phyloP scores from a whole-genome alignment of 2,329 filamentous ascomycete genomes.

The Rugonectria rugulosa region DNA sequence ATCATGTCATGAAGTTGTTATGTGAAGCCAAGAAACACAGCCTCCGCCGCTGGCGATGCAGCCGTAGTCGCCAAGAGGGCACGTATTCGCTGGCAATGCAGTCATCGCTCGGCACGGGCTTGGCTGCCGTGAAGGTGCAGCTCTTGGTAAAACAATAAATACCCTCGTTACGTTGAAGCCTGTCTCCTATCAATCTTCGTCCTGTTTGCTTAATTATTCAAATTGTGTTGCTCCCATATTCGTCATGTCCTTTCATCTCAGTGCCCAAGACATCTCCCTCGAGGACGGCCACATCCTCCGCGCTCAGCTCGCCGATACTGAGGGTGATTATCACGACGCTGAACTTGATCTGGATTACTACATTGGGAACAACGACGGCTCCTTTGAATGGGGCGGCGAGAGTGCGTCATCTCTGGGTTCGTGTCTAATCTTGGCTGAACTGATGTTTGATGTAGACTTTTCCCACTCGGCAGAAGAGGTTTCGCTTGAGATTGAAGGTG shows the following conservation, averaged over 20 bases:
- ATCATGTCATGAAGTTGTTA: too few species aligned
- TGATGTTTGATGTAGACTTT: constrained; percentile 47
- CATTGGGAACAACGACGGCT: constrained; percentile 61
- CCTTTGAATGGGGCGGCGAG: constrained; percentile 54
- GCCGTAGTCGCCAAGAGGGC: too few species aligned
- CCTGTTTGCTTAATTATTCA: too few species aligned
- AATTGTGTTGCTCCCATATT: too few species aligned
- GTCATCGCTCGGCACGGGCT: too few species aligned
- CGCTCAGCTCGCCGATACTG: constrained; percentile 48
- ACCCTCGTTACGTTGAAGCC: too few species aligned
- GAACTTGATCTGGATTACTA: constrained; percentile 58
- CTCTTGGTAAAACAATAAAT: too few species aligned
- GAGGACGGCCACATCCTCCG: constrained; percentile 59
- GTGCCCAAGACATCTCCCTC: constrained; percentile 54
- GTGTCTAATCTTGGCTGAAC: accelerated
- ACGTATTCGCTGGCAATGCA: too few species aligned
- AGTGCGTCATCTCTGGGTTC: constrained; percentile 24
- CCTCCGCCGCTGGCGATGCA: too few species aligned
- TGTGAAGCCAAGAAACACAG: too few species aligned
- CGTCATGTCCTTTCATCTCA: constrained; percentile 56
- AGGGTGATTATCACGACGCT: constrained; percentile 53
- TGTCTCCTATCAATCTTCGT: too few species aligned
- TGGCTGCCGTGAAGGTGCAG: too few species aligned
- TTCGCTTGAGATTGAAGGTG: constrained; percentile 58
- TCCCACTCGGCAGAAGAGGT: constrained; percentile 55